Evolutionary conservation across 1,284 basidiomycete genomes (phyloP).

Genomic region (Austroboletus novae-zelandiae): DNA sequence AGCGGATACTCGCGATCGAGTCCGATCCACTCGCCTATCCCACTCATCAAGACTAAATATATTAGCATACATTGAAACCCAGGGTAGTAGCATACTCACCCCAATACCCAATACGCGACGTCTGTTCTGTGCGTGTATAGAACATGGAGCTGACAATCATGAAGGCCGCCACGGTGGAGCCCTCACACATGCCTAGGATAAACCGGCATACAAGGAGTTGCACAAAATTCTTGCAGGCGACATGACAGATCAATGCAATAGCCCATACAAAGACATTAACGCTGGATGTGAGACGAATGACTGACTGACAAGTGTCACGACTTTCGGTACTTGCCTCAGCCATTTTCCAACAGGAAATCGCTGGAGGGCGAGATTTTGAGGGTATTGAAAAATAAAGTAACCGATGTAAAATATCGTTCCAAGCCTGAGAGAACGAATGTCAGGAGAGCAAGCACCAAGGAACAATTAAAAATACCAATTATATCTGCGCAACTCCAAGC

Average conservation of each 20-base stretch:
- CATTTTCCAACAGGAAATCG: conserved; percentile 75
- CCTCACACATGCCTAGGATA: conserved; percentile 75
- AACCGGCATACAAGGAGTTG: conserved; percentile 65
- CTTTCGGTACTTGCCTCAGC: conserved; percentile 54
- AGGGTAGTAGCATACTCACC: conserved; percentile 44
- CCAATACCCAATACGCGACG: conserved; percentile 72
- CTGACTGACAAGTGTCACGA: not conserved
- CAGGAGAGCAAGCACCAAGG: not conserved
- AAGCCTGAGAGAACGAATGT: conserved; percentile 43
- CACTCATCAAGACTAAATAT: conserved; percentile 52
- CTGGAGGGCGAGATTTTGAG: conserved; percentile 74
- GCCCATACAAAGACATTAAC: conserved; percentile 72
- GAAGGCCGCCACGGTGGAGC: conserved; percentile 75
- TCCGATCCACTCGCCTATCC: conserved; percentile 36
- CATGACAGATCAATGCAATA: conserved; percentile 59
- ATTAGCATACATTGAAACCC: conserved; percentile 1
- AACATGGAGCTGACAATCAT: conserved; percentile 78
- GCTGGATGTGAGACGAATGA: conserved; percentile 31
- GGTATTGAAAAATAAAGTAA: conserved; percentile 66
- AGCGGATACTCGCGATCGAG: not conserved
- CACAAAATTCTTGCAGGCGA: conserved; percentile 70
- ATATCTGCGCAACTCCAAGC: conserved; percentile 32
- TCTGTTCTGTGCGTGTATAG: conserved; percentile 75
- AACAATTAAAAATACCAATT: conserved; percentile 37
- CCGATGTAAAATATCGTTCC: conserved; percentile 69